Percentiles rank a stretch among this genome's conserved stretches.
Conservation (phyloP, 352 stramenopile species). For the Pythium rishiriense region DNA sequence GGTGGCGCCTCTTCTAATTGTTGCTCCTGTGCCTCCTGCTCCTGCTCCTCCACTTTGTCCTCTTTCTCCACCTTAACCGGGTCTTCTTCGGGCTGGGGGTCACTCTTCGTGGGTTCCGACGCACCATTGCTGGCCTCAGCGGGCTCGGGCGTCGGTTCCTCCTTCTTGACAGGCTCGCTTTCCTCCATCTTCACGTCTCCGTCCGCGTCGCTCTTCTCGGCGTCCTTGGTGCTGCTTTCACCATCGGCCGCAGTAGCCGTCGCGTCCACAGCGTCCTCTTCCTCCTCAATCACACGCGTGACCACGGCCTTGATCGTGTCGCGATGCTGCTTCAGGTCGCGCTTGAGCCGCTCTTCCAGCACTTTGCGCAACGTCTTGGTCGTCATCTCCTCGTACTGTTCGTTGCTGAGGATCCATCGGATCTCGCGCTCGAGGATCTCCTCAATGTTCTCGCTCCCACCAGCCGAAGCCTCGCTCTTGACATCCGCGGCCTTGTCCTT, state of each 20-base stretch:
- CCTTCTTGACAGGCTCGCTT: not conserved
- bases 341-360: conserved; percentile 64
- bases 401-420: conserved; percentile 75
- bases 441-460: conserved; percentile 45
- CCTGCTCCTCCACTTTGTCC: conserved; percentile 1
- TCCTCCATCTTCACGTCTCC: conserved; percentile 22
- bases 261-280: conserved; percentile 53
- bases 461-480: conserved; percentile 25
- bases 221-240: not conserved
- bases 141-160: conserved; percentile 10
- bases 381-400: conserved; percentile 81
- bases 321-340: conserved; percentile 77
- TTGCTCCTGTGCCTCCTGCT: conserved; percentile 27
- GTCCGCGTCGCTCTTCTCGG: not conserved
- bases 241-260: conserved; percentile 2
- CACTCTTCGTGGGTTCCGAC: not conserved
- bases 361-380: conserved; percentile 80
- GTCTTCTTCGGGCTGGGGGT: no score
- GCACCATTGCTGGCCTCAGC: not conserved
- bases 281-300: conserved; percentile 68
- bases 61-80: not conserved
- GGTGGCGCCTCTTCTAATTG: not conserved
- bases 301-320: conserved; percentile 76
- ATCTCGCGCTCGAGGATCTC: conserved; percentile 77
- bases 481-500: conserved; percentile 38